A percentile compares a stretch with the other conserved stretches of the same genome.
These are phyloP conservation scores for Pleurotus eryngii DNA, from an alignment of 768 basidiomycete species.

Conservation along the genomic window DNA sequence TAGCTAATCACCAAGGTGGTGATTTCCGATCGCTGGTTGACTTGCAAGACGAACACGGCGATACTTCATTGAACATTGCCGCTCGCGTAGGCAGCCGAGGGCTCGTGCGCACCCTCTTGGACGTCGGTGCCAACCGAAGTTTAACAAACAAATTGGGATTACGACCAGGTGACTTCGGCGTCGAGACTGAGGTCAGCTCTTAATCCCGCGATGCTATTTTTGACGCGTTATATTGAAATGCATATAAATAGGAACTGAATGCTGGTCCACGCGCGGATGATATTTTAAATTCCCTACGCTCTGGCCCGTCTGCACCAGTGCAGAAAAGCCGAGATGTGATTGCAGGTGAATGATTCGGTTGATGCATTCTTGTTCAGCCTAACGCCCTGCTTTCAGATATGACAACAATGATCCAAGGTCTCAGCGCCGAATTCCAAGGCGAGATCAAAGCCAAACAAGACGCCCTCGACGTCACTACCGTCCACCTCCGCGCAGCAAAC, in stretches of 20 bases:
- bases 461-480: slow-evolving; percentile 81
- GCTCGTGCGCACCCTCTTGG: slow-evolving; percentile 81
- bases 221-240: neutral
- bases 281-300: slow-evolving; percentile 68
- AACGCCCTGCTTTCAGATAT: slow-evolving; percentile 52
- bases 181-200: slow-evolving; percentile 77
- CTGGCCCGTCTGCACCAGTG: slow-evolving; percentile 71
- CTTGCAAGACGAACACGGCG: slow-evolving; percentile 91
- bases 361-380: slow-evolving; percentile 1
- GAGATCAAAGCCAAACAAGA: slow-evolving; percentile 90
- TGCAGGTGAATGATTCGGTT: slow-evolving; percentile 43
- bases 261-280: slow-evolving; percentile 76
- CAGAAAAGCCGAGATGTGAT: slow-evolving; percentile 90
- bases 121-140: slow-evolving; percentile 88
- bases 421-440: slow-evolving; percentile 73
- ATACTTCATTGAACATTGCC: slow-evolving; percentile 94
- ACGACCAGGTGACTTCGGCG: slow-evolving; percentile 91
- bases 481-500: slow-evolving; percentile 84
- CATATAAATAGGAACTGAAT: slow-evolving; percentile 53
- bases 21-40: slow-evolving; percentile 82
- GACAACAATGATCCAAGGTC: slow-evolving; percentile 75
- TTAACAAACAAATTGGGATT: slow-evolving; percentile 91
- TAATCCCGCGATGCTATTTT: slow-evolving; percentile 1
- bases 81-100: slow-evolving; percentile 90
- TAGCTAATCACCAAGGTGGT: slow-evolving; percentile 73